phyloP scores from a whole-genome alignment of 495 filamentous ascomycete species.

The Margaritispora aquatica region DNA sequence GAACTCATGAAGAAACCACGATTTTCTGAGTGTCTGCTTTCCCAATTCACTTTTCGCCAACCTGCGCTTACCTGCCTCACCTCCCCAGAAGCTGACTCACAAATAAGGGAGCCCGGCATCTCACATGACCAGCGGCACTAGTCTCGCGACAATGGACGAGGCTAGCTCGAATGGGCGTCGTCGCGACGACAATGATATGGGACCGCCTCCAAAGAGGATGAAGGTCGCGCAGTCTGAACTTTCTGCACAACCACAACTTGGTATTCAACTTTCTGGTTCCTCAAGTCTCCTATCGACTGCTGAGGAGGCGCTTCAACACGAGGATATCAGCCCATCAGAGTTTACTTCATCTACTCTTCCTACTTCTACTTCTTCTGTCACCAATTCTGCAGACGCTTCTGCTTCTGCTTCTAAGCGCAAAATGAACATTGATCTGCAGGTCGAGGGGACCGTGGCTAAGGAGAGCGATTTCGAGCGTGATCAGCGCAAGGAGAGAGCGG shows the following conservation, averaged over 20 bases:
- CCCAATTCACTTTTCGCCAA: no score
- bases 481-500: slow-evolving; percentile 24
- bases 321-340: not conserved
- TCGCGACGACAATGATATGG: not conserved
- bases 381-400: no score
- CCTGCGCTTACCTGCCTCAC: no score
- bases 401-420: no score
- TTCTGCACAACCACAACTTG: not conserved
- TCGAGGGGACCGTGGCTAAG: no score
- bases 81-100: no score
- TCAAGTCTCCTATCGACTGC: not conserved
- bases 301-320: not conserved
- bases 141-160: not conserved
- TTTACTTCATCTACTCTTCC: not conserved
- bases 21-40: no score
- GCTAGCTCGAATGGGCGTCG: not conserved
- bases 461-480: slow-evolving; percentile 29
- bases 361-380: not conserved
- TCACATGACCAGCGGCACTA: not conserved
- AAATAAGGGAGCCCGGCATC: no score
- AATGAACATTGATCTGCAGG: no score
- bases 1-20: not conserved
- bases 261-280: not conserved
- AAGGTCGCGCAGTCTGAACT: slow-evolving; percentile 1
- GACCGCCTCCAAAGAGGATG: slow-evolving; percentile 13